Base-by-base conservation (phyloP, 148 eudicot species). In the Fagopyrum homotropicum region DNA sequence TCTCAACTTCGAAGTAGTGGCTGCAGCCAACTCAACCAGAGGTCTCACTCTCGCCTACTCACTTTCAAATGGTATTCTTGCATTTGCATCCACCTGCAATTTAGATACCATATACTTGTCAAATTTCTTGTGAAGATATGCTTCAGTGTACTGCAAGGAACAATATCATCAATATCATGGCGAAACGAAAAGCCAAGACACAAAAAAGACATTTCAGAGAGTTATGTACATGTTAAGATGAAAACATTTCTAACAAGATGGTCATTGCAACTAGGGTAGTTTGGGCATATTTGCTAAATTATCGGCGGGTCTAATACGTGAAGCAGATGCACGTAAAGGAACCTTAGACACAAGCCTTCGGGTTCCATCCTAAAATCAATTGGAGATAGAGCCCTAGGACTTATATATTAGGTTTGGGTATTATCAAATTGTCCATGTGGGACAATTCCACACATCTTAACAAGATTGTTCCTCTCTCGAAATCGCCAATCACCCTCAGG, bases 181-280 rank as follows among this genome's bases (percentile, higher is more conserved):
- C 40, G 2, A 35, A 22, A 22, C 26, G 26, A 22, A 35, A 35
- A 35, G 40, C 40, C 40, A 35, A 35, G 17, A 35, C 46, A 66
- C 7, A 35, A 9, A 6, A 22, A 60, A 10, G 0, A 63, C 10
- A 29, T 14, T 2, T 54, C 4, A 19, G 4, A 51, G 55, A 51
- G 55, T 14, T 1, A 35, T 35, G 40, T 9, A 11, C 2, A 52
- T 15, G 10, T 63, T 19, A 26, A 48, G 68, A 73, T 59, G 45
- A 47, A 79, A 76, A 96, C 99, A 98, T 96, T 84, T 88, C 95
- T 89, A 17, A 88, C 78, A 35, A 96, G 93, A 76, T 80, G 94
- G 46, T 98, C 99, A 73, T 83, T 92, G 74, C 99, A 95, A 45
- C 80, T 89, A 64, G 99, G 99, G 70, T 96, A 96, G 72, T 92